Evolutionary conservation across 306 rosid species (phyloP), one percentile per base, ranked within the genome.

Genomic region (Dalbergia cochinchinensis): DNA sequence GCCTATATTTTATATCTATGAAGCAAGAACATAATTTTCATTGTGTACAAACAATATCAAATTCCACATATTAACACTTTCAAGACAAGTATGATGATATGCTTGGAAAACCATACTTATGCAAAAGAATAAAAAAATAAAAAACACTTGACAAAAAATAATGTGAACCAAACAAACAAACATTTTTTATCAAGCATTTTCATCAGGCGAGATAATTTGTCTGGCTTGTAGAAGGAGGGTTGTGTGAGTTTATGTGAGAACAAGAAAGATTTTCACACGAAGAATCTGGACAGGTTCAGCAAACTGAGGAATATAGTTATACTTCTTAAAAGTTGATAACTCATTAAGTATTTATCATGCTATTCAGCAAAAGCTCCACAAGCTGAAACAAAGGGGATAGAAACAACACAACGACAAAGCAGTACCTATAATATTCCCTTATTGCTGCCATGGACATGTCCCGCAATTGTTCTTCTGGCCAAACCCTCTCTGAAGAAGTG

Each of bases 381-480:
- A 55, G 45, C 18, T 35, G 35, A 71, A 61, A 69, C 51, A 71
- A 60, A 73, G 65, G 57, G 70, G 65, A 84, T 42, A 58, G 64
- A 73, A 57, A 53, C 58, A 14, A 8, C 62, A 65, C 14, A 63
- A 34, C 41, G 35, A 68, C 50, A 68, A 58, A 77, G 73, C 12
- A 67, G 76, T 66, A 93, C 99, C 99, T 90, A 85, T 95, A 95
- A 61, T 82, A 95, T 80, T 95, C 99, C 83, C 71, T 92, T 71
- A 95, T 95, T 71, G 99, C 92, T 35, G 82, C 64, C 89, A 89
- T 73, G 66, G 97, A 92, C 96, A 45, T 86, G 67, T 83, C 82
- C 80, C 55, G 72, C 51, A 92, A 82, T 34, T 5, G 66, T 14
- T 91, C 97, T 69, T 92, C 96, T 12, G 87, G 59, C 83, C 39